Evolutionary conservation across 2,329 filamentous ascomycete genomes (phyloP), one percentile per base, ranked within the genome.

Genomic region (Paecilomyces variotii): DNA sequence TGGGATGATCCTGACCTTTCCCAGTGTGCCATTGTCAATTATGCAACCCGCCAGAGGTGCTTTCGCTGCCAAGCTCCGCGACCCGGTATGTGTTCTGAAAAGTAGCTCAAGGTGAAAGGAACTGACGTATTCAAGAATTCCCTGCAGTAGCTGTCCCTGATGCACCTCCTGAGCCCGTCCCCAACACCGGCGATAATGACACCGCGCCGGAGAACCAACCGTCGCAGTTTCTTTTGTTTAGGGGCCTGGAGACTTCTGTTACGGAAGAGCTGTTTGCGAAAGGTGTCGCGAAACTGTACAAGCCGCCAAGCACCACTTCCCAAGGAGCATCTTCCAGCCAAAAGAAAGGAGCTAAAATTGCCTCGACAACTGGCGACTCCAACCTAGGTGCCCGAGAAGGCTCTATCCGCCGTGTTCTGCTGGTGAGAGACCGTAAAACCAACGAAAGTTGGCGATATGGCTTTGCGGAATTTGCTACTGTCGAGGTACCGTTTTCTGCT

Each of bases 371-470:
- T 10, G 79, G 81, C 14, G 78, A 84, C 39, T 79, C 82, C 24
- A 86, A 87, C 11, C 78, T 87, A 1, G 90, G 90, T 45, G 90
- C 90, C 3, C 84, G 82, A 58, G 85, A 87, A 32, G 86, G 87
- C 24, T 90, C 89, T n/a, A 76, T 95, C 7, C 84, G 88, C 61
- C 85, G 90, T 56, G 85, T 94, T 1, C 84, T 94, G 61, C 76
- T 95, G 27, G 86, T 94, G 66, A 84, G 90, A 57, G 88, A 93
- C 68, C 82, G 86, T 52, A 80, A 79, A 60, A 87, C 81, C 3
- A 83, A 90, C 57, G 86, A 89, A 60, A 90, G 87, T 56, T 89
- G 89, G 80, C 84, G 87, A 64, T 95, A 90, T 66, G 90, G 90
- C 0, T 95, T 95, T 72, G 90, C 87, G 0, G 90, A 95, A 71